Base-by-base conservation (phyloP, 345 rosid species). In the Brassica nigra region DNA sequence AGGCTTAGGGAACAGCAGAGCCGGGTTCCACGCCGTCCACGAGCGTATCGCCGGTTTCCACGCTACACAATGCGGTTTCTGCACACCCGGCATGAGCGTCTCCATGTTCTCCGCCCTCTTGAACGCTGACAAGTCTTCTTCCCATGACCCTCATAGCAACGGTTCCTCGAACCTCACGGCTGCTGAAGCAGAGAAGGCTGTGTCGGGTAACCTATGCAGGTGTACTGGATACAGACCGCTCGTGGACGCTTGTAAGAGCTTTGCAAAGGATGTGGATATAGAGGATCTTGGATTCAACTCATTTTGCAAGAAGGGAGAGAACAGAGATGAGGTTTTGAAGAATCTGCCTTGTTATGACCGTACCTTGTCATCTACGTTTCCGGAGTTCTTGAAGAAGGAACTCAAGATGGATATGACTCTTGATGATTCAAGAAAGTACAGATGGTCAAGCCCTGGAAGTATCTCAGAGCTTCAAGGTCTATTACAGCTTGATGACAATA, bases 181-280 rank as follows among this genome's bases (percentile, higher is more conserved):
- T 34, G 78, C 80, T 1, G 98, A 91, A 87, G 98, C 99, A 14
- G 98, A 95, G 83, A 90, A 82, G 70, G 89, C 97, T 59, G 84
- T 91, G 2, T 27, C 82, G 0, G 97, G 98, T 37, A 95, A 95
- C 85, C 90, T 95, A 62, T 95, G 99, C 82, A 87, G 97, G n/a
- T 95, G 99, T 75, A 95, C 99, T 0, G 98, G 99, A 18, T 95
- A 95, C 73, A 89, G 98, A 58, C 91, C 99, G 0, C 89, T 95
- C 54, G 91, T 82, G 33, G 97, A 95, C 78, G 96, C 90, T 14
- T 93, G 96, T 75, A 95, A 91, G 84, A 93, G 94, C 80, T 95
- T 93, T 82, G 89, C 97, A 7, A 76, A 84, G 16, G 89, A 93
- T 78, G 92, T 87, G 11, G 97, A 95, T 81, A 86, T 95, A 29